Base-by-base conservation (phyloP, 2,329 filamentous ascomycete species). In the Trichoderma asperellum region DNA sequence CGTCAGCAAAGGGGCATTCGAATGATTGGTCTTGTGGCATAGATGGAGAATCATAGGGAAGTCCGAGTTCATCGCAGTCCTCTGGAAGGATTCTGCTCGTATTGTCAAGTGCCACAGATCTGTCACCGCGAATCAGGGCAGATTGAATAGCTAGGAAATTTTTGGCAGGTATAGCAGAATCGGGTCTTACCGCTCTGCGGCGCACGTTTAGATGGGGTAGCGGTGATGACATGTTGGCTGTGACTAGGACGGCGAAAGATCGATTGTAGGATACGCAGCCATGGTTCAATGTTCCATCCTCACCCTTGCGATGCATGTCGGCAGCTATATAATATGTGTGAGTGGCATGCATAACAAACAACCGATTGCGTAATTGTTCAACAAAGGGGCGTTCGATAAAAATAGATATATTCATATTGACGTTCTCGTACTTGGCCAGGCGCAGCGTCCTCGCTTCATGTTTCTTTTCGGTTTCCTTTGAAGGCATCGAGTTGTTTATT, bases 61-160 rank as follows among this genome's bases (percentile, higher is more conserved):
- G 47, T 1, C 61, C 27, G 43, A 71, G 2, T n/a, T 21, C 32
- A 2, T 67, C 47, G 7, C 32, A 52, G 2, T 56, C 27, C 6
- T 35, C 27, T 6, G 35, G 47, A 29, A 18, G 40, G n/a, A 70
- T 49, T 10, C 53, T 18, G 62, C 55, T 49, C 16, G 52, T 24
- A 29, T 71, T 71, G 63, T 70, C 47, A 29, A 71, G 68, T n/a
- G 34, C 35, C 16, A 71, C 68, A 6, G 34, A 29, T 18, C 40
- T 60, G 21, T 71, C 70, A n/a, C 70, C 70, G n/a, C 70, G 70
- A 29, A 70, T 18, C 16, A 71, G 32, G 32, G 70, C 70, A 10
- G 59, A 49, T 27, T 70, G 64, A 32, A 66, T 47, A 7, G 70
- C 49, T 3, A 59, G 7, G 10, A 47, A n/a, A 37, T 71, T 71